Base-by-base conservation (phyloP, 2,329 filamentous ascomycete species). In the Elsinoe australis region DNA sequence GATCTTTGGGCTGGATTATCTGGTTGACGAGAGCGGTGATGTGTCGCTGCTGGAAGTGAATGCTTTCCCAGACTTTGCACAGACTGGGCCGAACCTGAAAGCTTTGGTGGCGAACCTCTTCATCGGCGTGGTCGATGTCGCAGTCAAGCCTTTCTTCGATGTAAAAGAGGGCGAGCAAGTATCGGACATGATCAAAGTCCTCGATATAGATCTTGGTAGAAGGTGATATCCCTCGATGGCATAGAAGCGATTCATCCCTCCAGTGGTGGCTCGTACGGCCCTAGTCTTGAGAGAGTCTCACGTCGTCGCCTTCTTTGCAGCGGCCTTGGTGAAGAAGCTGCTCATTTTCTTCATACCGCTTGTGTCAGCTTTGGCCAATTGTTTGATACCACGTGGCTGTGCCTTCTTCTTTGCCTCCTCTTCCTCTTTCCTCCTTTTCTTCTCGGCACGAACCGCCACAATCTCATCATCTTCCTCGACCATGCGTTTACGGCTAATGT, bases 321-420 rank as follows among this genome's bases (percentile, higher is more conserved):
- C 53, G 47, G 68, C 69, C 68, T 90, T 94, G 52, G 80, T 80
- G 65, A 98, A 98, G 68, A 98, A 98, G 53, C 82, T 78, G 62
- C 86, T 95, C 77, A 98, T 78, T 72, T 96, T 98, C 75, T 85
- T 92, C 92, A 98, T 98, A 1, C 92, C 92, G 17, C 69, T 79
- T 0, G 84, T 89, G 67, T 96, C 85, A 39, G 89, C 90, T 69
- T 96, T 98, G 64, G 85, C 85, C 59, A 98, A 64, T 39, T 89
- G 77, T 61, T 81, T 82, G 1, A 95, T 79, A 0, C 80, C 89
- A 21, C 80, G 74, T 53, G 85, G 92, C 67, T 86, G 78, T 2
- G 77, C 79, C 68, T 94, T 89, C 67, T 82, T 89, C 64, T 79
- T 83, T 69, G 83, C 85, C 51, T 95, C 89, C 51, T 95, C 89